These are phyloP conservation scores for Pinus albicaulis DNA, from an alignment of 75 land plant species.

Conservation along the genomic window DNA sequence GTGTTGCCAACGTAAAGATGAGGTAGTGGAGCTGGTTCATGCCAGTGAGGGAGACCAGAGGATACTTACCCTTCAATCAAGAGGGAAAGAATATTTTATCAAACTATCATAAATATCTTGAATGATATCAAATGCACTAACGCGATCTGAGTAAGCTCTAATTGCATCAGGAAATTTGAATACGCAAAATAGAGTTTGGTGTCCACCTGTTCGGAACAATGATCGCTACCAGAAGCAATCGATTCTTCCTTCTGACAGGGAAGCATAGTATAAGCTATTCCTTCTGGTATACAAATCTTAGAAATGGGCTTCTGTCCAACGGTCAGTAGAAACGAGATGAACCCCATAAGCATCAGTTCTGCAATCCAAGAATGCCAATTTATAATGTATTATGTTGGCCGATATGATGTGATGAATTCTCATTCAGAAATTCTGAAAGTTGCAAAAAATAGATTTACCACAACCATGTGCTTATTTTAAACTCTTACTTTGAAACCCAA, in stretches of 20 bases:
- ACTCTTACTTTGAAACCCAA: no score
- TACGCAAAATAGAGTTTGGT: neutral
- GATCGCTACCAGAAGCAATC: no score
- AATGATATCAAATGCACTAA: neutral
- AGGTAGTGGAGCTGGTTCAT: slow-evolving; percentile 54
- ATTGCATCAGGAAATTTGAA: neutral
- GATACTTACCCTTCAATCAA: slow-evolving; percentile 30
- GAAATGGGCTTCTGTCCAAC: neutral
- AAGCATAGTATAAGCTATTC: neutral
- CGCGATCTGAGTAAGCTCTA: neutral
- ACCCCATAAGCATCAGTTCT: slow-evolving; percentile 87
- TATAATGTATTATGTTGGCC: neutral
- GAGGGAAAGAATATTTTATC: neutral
- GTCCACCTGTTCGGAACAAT: neutral
- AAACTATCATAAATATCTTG: neutral
- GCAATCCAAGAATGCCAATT: slow-evolving; percentile 16
- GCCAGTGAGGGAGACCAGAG: slow-evolving; percentile 37
- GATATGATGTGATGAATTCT: neutral
- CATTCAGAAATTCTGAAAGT: no score
- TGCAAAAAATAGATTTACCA: no score
- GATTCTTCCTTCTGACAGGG: neutral
- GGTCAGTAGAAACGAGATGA: slow-evolving; percentile 49
- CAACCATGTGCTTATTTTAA: no score
- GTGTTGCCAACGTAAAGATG: slow-evolving; percentile 41
- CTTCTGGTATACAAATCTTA: neutral